Conservation (phyloP, 2,329 filamentous ascomycete genomes). For the Aspergillus hortae region DNA sequence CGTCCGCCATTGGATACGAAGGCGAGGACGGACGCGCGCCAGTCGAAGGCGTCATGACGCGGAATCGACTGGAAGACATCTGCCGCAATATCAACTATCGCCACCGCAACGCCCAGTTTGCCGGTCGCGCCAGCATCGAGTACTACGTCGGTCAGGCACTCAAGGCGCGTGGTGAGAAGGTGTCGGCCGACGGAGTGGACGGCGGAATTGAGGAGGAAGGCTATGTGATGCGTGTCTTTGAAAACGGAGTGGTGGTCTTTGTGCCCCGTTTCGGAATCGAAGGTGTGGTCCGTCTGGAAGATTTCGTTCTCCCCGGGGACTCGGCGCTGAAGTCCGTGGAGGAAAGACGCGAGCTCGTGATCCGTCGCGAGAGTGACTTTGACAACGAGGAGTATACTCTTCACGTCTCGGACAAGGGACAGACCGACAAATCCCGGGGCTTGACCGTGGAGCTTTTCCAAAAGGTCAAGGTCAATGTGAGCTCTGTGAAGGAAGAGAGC, state of each 20-base stretch:
- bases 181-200: conserved; percentile 32
- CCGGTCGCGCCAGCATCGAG: conserved; percentile 87
- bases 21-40: conserved; percentile 56
- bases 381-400: conserved; percentile 84
- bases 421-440: conserved; percentile 27
- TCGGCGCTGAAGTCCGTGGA: conserved; percentile 27
- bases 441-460: conserved; percentile 78
- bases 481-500: conserved; percentile 82
- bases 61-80: conserved; percentile 81
- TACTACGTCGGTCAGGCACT: conserved; percentile 98
- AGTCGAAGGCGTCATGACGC: conserved; percentile 76
- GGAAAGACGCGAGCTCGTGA: conserved; percentile 31
- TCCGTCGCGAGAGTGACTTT: conserved; percentile 69
- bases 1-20: conserved; percentile 88
- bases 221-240: conserved; percentile 95
- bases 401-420: conserved; percentile 53
- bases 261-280: conserved; percentile 96
- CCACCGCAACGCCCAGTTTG: conserved; percentile 95
- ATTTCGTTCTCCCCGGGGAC: conserved; percentile 68
- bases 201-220: conserved; percentile 72
- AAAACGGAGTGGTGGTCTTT: conserved; percentile 94
- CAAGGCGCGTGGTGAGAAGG: conserved; percentile 61
- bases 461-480: conserved; percentile 84
- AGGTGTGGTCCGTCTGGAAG: conserved; percentile 79
- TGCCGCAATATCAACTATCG: conserved; percentile 98